Conservation (phyloP, 1,139 yeast species). For the Candida pseudoviswanathii region DNA sequence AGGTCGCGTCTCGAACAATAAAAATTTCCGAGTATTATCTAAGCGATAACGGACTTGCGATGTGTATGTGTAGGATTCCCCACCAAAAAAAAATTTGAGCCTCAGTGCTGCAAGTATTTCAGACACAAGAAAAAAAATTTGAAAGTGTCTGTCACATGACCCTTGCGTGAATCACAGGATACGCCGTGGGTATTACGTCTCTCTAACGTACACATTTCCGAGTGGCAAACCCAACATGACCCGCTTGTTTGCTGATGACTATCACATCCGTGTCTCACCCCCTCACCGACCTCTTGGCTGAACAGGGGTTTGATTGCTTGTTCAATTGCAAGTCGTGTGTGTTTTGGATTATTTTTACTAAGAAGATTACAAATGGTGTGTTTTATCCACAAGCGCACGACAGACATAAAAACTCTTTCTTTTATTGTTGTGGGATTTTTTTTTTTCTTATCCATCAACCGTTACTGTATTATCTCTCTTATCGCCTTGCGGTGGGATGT, state of each 20-base stretch:
- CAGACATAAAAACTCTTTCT: neutral
- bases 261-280: no score
- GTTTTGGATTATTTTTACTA: neutral
- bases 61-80: neutral
- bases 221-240: neutral
- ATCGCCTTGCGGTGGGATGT: conserved; percentile 1
- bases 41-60: neutral
- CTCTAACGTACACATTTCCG: neutral
- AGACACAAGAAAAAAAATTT: neutral
- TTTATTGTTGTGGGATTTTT: neutral
- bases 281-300: no score
- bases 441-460: neutral
- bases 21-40: neutral
- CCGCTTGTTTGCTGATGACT: neutral
- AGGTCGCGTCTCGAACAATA: neutral
- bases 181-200: neutral
- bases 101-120: neutral
- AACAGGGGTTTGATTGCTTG: no score
- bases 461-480: neutral
- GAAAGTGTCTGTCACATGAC: conserved; percentile 1
- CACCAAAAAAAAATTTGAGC: neutral
- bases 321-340: neutral
- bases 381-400: neutral
- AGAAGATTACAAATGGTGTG: neutral
- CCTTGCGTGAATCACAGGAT: neutral